Evolutionary conservation across 164 flowering plant species (phyloP).

Genomic region (Nymphaea thermarum): DNA sequence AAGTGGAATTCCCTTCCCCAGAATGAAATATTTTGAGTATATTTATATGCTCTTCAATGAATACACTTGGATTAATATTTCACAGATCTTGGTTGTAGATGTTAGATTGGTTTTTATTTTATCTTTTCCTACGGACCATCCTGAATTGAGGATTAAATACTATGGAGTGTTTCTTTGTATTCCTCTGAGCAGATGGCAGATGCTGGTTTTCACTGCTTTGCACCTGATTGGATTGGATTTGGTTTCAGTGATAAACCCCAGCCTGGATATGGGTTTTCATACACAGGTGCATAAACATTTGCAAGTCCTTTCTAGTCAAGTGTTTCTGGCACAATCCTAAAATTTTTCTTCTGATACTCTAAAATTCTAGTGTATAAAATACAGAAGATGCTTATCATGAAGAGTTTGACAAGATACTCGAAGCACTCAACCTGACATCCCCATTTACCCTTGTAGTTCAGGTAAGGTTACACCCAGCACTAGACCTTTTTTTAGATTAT

Average conservation of each 20-base stretch:
- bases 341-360: slow-evolving; percentile 5
- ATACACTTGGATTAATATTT: too few species aligned
- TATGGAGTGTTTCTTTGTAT: neutral
- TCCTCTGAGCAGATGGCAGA: slow-evolving; percentile 56
- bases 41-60: too few species aligned
- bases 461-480: slow-evolving; percentile 27
- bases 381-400: slow-evolving; percentile 91
- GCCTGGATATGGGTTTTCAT: slow-evolving; percentile 84
- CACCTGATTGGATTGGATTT: slow-evolving; percentile 99
- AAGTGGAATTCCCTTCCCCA: too few species aligned
- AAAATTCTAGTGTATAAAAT: slow-evolving; percentile 5
- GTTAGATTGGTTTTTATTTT: too few species aligned
- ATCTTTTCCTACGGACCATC: too few species aligned
- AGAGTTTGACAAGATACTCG: slow-evolving; percentile 63
- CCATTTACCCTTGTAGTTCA: slow-evolving; percentile 82
- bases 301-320: neutral
- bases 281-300: slow-evolving; percentile 49
- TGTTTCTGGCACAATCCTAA: neutral
- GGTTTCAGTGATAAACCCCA: slow-evolving; percentile 98
- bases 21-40: too few species aligned
- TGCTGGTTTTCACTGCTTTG: slow-evolving; percentile 89
- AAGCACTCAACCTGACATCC: slow-evolving; percentile 40
- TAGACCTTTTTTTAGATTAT: too few species aligned
- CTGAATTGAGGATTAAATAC: neutral
- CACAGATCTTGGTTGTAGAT: too few species aligned